Evolutionary conservation across 768 basidiomycete genomes (phyloP).

Genomic region (Lentinula detonsa): DNA sequence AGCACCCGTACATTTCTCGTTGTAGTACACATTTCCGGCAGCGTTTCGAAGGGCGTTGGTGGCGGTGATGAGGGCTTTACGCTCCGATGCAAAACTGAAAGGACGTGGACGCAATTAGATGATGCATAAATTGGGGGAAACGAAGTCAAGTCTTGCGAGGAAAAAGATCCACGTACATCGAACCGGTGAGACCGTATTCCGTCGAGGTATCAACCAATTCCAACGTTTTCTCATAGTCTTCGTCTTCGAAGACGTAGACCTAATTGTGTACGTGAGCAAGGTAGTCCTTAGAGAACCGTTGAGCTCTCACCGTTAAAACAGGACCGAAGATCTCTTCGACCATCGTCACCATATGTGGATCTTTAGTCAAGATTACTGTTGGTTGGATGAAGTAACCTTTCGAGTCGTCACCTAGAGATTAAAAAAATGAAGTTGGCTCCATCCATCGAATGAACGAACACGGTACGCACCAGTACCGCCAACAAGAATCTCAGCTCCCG

Average conservation of each 20-base stretch:
- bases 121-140: no score
- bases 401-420: slow-evolving; percentile 66
- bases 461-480: slow-evolving; percentile 65
- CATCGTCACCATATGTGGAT: slow-evolving; percentile 87
- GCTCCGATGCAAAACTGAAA: slow-evolving; percentile 74
- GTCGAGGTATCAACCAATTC: slow-evolving; percentile 85
- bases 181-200: slow-evolving; percentile 88
- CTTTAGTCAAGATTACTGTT: slow-evolving; percentile 88
- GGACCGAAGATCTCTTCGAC: slow-evolving; percentile 97
- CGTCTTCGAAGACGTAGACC: slow-evolving; percentile 88
- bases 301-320: slow-evolving; percentile 69
- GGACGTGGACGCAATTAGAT: background rate
- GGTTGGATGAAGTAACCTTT: slow-evolving; percentile 93
- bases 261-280: slow-evolving; percentile 16
- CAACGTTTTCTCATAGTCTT: slow-evolving; percentile 79
- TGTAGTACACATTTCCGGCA: slow-evolving; percentile 96
- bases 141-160: background rate
- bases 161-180: slow-evolving; percentile 56
- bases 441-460: no score
- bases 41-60: slow-evolving; percentile 83
- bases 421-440: background rate
- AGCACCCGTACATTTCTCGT: slow-evolving; percentile 98
- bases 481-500: slow-evolving; percentile 83
- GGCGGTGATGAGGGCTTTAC: slow-evolving; percentile 72
- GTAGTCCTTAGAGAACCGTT: background rate